Percentiles rank a stretch among this genome's conserved stretches.
phyloP scores from a whole-genome alignment of 257 asterid genomes.

The Leptodermis oblonga region DNA sequence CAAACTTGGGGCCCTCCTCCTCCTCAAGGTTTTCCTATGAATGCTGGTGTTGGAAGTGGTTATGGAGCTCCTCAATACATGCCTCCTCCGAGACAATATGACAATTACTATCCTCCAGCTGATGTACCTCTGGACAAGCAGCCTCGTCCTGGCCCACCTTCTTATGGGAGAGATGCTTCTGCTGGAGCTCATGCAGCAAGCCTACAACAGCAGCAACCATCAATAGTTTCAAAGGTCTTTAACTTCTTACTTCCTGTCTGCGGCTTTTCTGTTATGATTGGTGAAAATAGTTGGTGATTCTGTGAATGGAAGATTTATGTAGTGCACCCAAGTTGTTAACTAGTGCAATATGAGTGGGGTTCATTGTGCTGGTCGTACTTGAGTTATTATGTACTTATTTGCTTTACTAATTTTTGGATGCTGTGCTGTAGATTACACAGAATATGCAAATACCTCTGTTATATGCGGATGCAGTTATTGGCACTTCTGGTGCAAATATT shows the following conservation, averaged over 20 bases:
- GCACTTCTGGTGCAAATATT: slow-evolving; percentile 76
- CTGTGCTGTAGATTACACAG: slow-evolving; percentile 55
- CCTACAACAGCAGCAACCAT: slow-evolving; percentile 59
- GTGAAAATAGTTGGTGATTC: not conserved
- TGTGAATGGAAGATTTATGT: not conserved
- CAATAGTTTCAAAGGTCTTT: slow-evolving; percentile 66
- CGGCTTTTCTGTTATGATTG: not conserved
- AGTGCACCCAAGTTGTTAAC: not conserved
- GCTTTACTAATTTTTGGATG: not conserved
- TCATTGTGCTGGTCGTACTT: not conserved
- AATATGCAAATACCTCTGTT: slow-evolving; percentile 78
- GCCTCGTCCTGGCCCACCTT: slow-evolving; percentile 48
- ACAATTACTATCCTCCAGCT: slow-evolving; percentile 55
- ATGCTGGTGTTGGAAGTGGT: slow-evolving; percentile 52
- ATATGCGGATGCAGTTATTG: slow-evolving; percentile 86
- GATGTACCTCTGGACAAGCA: slow-evolving; percentile 56
- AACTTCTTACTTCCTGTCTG: slow-evolving; percentile 9
- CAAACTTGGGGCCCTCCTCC: slow-evolving; percentile 71
- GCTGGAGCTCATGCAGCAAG: slow-evolving; percentile 43
- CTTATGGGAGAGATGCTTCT: slow-evolving; percentile 55
- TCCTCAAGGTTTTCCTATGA: slow-evolving; percentile 48
- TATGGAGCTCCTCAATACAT: slow-evolving; percentile 44
- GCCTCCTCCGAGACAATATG: slow-evolving; percentile 64
- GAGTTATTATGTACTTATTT: not conserved
- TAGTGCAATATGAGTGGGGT: not conserved